Evolutionary conservation across 306 rosid genomes (phyloP).

Genomic region (Lathyrus oleraceus): DNA sequence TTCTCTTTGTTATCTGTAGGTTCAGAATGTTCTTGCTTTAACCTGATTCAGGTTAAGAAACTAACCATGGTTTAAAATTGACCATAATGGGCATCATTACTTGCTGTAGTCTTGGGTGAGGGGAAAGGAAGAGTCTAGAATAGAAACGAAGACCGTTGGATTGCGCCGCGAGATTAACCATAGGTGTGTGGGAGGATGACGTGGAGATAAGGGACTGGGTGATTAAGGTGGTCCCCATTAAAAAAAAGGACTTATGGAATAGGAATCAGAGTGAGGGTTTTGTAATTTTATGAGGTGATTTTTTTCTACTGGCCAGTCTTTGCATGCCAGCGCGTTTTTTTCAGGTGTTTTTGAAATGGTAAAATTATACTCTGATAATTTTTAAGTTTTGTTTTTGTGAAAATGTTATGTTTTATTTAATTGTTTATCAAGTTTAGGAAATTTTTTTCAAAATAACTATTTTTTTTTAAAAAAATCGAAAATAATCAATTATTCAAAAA

Average conservation of each 20-base stretch:
- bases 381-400: no score
- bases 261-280: neutral
- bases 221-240: constrained; percentile 39
- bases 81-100: constrained; percentile 34
- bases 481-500: no score
- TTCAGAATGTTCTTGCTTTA: constrained; percentile 45
- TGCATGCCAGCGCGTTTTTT: constrained; percentile 6
- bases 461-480: no score
- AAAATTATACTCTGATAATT: no score
- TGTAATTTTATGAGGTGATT: constrained; percentile 35
- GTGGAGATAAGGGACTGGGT: constrained; percentile 65
- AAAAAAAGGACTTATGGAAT: constrained; percentile 23
- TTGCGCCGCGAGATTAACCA: constrained; percentile 38
- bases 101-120: neutral
- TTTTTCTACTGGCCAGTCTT: constrained; percentile 22
- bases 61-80: constrained; percentile 45
- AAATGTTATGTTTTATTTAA: no score
- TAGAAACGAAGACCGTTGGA: constrained; percentile 39
- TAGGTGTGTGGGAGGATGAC: constrained; percentile 29
- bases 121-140: constrained; percentile 72
- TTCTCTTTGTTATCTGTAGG: no score
- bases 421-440: no score
- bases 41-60: constrained; percentile 55
- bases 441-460: no score
- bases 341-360: neutral